Conservation (phyloP, 768 basidiomycete species). For the Tricholoma furcatifolium region DNA sequence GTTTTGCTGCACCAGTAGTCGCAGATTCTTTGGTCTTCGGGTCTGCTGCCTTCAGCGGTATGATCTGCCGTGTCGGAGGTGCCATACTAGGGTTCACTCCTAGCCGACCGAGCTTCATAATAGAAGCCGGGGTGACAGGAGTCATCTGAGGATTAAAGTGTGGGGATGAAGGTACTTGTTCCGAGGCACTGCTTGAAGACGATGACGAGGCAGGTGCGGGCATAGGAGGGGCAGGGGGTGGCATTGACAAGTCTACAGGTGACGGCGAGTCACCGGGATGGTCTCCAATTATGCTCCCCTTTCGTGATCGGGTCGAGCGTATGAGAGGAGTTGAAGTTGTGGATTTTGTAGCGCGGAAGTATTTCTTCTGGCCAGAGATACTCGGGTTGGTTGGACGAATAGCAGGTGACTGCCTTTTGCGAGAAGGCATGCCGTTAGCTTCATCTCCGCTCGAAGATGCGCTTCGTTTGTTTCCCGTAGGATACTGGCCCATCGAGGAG, state of each 20-base stretch:
- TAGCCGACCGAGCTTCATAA: conserved; percentile 83
- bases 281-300: conserved; percentile 40
- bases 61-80: conserved; percentile 24
- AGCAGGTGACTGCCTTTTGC: conserved; percentile 57
- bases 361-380: conserved; percentile 18
- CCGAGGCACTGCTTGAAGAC: conserved; percentile 5
- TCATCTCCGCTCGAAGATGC: conserved; percentile 62
- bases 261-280: conserved; percentile 65
- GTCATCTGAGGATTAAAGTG: conserved; percentile 36
- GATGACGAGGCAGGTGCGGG: conserved; percentile 16
- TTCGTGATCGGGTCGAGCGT: conserved; percentile 41
- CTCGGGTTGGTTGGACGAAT: conserved; percentile 35
- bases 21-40: conserved; percentile 20
- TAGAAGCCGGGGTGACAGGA: conserved; percentile 88
- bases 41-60: conserved; percentile 11
- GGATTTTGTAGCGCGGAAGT: conserved; percentile 43
- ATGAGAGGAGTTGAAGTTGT: conserved; percentile 61
- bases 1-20: conserved; percentile 26
- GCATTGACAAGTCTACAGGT: conserved; percentile 88
- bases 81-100: conserved; percentile 48
- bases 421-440: conserved; percentile 33
- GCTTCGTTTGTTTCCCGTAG: conserved; percentile 46
- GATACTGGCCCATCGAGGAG: conserved; percentile 10
- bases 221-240: conserved; percentile 66
- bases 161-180: conserved; percentile 15